phyloP scores from a whole-genome alignment of 164 flowering plant species.

The Umbellularia californica region DNA sequence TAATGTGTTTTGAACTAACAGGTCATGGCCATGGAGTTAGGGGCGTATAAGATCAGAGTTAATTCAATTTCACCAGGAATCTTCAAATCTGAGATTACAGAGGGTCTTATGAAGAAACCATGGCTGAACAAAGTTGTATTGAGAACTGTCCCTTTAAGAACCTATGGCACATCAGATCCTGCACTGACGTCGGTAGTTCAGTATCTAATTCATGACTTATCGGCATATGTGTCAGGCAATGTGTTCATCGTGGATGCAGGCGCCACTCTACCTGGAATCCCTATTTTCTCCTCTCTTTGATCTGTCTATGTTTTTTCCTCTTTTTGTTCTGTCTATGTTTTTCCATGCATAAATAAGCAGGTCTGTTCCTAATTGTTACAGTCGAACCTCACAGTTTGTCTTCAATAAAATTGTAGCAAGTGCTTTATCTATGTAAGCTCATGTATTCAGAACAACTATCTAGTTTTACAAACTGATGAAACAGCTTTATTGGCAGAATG shows the following conservation, averaged over 20 bases:
- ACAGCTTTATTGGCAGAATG: too few relatives aligned
- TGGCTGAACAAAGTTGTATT: slow-evolving; percentile 35
- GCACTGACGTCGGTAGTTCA: slow-evolving; percentile 38
- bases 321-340: too few relatives aligned
- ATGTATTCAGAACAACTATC: too few relatives aligned
- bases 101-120: slow-evolving; percentile 29
- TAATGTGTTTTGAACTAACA: slow-evolving; percentile 9
- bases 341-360: background rate
- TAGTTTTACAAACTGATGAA: too few relatives aligned
- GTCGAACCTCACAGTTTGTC: background rate
- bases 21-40: slow-evolving; percentile 44
- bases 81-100: slow-evolving; percentile 40
- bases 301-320: background rate
- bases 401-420: background rate
- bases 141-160: slow-evolving; percentile 33
- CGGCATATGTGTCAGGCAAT: slow-evolving; percentile 38
- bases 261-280: slow-evolving; percentile 39
- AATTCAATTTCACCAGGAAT: slow-evolving; percentile 39
- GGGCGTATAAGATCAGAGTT: slow-evolving; percentile 31
- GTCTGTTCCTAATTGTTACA: too few relatives aligned
- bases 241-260: slow-evolving; percentile 39
- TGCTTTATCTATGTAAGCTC: too few relatives aligned
- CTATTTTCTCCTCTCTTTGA: slow-evolving; percentile 39
- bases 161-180: slow-evolving; percentile 29
- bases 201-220: slow-evolving; percentile 40